Percentiles rank a stretch among this genome's conserved stretches.
These are phyloP conservation scores for Pseudogymnoascus sp. DNA, from an alignment of 2,329 filamentous ascomycete species.

Conservation along the genomic window DNA sequence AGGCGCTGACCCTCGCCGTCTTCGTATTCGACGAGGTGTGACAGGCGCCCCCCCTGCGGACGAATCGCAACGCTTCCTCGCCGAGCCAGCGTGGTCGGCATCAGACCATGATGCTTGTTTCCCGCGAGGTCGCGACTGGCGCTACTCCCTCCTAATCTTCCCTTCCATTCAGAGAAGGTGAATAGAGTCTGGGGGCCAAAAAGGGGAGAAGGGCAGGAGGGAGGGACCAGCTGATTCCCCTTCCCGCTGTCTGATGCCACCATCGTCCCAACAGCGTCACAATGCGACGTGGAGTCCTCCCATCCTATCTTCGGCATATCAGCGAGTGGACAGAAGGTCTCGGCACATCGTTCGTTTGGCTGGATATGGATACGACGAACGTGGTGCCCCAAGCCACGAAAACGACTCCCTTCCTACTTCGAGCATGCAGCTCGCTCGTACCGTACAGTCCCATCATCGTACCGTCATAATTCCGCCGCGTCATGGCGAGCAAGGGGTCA, in stretches of 20 bases:
- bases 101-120: conserved; percentile 4
- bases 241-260: neutral
- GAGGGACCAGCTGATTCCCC: neutral
- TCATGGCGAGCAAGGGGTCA: neutral
- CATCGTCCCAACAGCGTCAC: neutral
- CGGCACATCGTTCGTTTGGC: neutral
- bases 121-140: neutral
- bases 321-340: neutral
- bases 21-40: conserved; percentile 1
- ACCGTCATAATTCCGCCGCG: neutral
- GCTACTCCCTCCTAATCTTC: neutral
- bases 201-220: neutral
- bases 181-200: conserved; percentile 2
- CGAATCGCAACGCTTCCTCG: conserved; percentile 4
- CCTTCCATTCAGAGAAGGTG: conserved; percentile 3
- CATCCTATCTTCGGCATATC: neutral
- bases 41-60: neutral
- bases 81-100: neutral
- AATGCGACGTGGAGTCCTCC: conserved; percentile 2
- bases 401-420: neutral
- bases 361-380: neutral
- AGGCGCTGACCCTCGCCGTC: neutral
- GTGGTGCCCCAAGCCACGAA: neutral
- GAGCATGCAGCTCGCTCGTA: neutral
- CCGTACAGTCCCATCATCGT: neutral